phyloP scores from a whole-genome alignment of 1,139 yeast species.

The Diutina catenulata region DNA sequence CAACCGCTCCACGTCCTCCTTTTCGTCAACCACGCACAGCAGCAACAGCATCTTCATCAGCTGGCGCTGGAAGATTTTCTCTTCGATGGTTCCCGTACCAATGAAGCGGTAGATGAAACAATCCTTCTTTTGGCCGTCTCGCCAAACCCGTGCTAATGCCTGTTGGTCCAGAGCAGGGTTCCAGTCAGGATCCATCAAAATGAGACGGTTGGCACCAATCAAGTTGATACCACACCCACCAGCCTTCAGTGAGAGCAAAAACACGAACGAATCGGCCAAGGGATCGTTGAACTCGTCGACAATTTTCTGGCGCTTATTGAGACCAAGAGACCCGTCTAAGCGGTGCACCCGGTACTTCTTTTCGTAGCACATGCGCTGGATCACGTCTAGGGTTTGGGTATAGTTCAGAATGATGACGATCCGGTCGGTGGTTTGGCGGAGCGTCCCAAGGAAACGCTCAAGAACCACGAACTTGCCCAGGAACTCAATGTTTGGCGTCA shows the following conservation, averaged over 20 bases:
- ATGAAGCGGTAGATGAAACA: conserved; percentile 91
- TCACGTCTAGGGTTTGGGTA: conserved; percentile 85
- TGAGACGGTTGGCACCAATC: conserved; percentile 88
- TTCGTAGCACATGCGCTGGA: conserved; percentile 72
- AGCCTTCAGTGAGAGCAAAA: conserved; percentile 85
- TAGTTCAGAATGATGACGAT: conserved; percentile 90
- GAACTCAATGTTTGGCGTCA: conserved; percentile 38
- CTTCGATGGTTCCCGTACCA: conserved; percentile 92
- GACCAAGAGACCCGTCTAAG: conserved; percentile 86
- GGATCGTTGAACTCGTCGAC: conserved; percentile 92
- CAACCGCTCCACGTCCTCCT: conserved; percentile 86
- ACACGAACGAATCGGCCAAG: conserved; percentile 77
- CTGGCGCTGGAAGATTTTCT: conserved; percentile 91
- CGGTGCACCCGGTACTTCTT: conserved; percentile 71
- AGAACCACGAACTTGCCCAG: conserved; percentile 54
- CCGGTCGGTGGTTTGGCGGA: conserved; percentile 83
- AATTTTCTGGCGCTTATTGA: conserved; percentile 84
- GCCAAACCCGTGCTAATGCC: conserved; percentile 96
- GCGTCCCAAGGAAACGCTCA: conserved; percentile 67
- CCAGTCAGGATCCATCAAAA: conserved; percentile 95
- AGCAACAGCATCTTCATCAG: conserved; percentile 91
- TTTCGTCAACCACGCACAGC: conserved; percentile 94
- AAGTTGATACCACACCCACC: conserved; percentile 98
- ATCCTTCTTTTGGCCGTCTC: conserved; percentile 97
- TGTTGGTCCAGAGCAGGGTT: conserved; percentile 98